A percentile compares a stretch with the other conserved stretches of the same genome.
Evolutionary conservation across 805 yeast genomes (phyloP).

Genomic region (Clavispora vitiphila): DNA sequence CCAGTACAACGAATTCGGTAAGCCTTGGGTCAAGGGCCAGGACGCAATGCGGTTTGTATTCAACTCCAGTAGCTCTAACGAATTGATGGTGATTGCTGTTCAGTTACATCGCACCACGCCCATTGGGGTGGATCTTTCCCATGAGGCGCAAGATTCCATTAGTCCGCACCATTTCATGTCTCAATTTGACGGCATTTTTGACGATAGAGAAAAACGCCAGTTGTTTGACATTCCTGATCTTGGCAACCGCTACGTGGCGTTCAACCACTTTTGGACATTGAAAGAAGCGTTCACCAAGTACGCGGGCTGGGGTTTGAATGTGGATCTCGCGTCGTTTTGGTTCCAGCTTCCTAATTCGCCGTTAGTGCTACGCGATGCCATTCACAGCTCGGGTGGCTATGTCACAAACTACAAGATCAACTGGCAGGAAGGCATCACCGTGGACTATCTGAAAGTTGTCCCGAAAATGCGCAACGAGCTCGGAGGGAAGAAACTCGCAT

Average conservation of each 20-base stretch:
- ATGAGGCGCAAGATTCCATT: conserved; percentile 22
- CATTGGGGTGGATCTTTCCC: conserved; percentile 37
- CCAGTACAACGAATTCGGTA: conserved; percentile 44
- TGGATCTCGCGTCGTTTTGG: conserved; percentile 11
- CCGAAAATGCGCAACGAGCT: not conserved
- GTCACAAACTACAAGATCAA: not conserved
- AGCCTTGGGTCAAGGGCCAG: conserved; percentile 41
- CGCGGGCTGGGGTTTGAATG: conserved; percentile 50
- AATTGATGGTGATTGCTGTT: conserved; percentile 43
- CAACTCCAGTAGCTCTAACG: conserved; percentile 58
- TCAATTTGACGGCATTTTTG: conserved; percentile 41
- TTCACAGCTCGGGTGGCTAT: not conserved
- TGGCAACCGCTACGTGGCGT: conserved; percentile 22
- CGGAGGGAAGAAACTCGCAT: not conserved
- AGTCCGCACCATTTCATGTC: conserved; percentile 24
- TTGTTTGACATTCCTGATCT: conserved; percentile 18
- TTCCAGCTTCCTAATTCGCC: conserved; percentile 2
- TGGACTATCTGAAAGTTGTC: conserved; percentile 2
- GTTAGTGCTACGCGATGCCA: not conserved
- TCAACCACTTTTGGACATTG: conserved; percentile 70
- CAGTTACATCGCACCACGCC: conserved; percentile 19
- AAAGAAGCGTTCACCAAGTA: conserved; percentile 73
- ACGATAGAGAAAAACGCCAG: conserved; percentile 26
- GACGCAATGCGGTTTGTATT: conserved; percentile 29
- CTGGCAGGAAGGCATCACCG: conserved; percentile 9